Percentiles rank a stretch among this genome's conserved stretches.
phyloP scores from a whole-genome alignment of 306 rosid genomes.

The Mimosa bimucronata region DNA sequence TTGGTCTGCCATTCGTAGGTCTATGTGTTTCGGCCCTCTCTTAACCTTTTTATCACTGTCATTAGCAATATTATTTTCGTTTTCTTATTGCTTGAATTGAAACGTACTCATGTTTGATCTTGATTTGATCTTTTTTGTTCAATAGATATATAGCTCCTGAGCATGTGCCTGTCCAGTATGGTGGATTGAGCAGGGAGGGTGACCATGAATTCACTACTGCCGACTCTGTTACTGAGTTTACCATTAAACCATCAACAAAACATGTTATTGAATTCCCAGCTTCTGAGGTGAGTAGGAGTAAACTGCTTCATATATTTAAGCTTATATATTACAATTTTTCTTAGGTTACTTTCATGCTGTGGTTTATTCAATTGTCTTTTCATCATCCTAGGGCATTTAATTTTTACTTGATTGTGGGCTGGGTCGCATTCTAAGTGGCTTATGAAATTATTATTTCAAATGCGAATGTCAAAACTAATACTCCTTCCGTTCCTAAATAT shows the following conservation, averaged over 20 bases:
- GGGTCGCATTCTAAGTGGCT: background rate
- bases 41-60: slow-evolving; percentile 5
- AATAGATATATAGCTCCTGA: slow-evolving; percentile 82
- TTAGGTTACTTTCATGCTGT: background rate
- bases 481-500: no score
- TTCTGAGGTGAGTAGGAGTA: slow-evolving; percentile 59
- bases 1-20: background rate
- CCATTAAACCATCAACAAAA: slow-evolving; percentile 72
- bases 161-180: slow-evolving; percentile 84
- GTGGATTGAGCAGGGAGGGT: slow-evolving; percentile 83
- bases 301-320: background rate
- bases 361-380: background rate
- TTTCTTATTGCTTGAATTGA: background rate
- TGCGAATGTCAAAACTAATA: no score
- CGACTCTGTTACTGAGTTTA: slow-evolving; percentile 71
- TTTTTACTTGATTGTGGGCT: background rate
- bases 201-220: slow-evolving; percentile 73
- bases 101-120: background rate
- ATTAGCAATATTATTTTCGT: background rate
- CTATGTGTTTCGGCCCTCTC: background rate
- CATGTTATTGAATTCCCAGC: slow-evolving; percentile 72
- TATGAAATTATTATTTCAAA: no score
- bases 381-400: background rate
- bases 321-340: background rate
- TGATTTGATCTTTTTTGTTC: background rate